Percentiles rank a stretch among this genome's conserved stretches.
These are phyloP conservation scores for Erigeron canadensis DNA, from an alignment of 129 eudicot genomes.

Conservation along the genomic window DNA sequence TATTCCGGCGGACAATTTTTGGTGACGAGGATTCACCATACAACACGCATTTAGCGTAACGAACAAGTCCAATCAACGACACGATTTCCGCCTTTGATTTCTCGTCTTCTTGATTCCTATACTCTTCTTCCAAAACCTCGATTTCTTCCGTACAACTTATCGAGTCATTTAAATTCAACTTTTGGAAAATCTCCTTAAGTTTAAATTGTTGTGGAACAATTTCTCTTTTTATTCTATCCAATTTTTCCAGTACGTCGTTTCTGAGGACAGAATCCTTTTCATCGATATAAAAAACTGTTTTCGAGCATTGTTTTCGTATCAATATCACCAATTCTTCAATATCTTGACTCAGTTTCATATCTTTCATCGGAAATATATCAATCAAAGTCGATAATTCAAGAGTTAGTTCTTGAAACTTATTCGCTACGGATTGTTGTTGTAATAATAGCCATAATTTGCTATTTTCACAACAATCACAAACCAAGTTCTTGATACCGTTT, in stretches of 20 bases:
- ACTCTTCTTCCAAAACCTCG: constrained; percentile 75
- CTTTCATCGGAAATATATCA: constrained; percentile 66
- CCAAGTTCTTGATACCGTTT: constrained; percentile 54
- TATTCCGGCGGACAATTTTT: constrained; percentile 27
- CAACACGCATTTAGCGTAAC: constrained; percentile 81
- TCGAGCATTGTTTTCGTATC: constrained; percentile 63
- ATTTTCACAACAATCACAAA: constrained; percentile 61
- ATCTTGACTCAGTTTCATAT: constrained; percentile 55
- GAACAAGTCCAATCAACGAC: constrained; percentile 80
- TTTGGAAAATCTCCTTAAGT: constrained; percentile 47
- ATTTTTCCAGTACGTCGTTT: constrained; percentile 40
- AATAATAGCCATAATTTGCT: constrained; percentile 78
- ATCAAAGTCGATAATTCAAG: constrained; percentile 72
- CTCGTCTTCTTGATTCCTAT: constrained; percentile 58
- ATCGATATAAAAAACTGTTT: constrained; percentile 34
- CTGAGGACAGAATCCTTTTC: constrained; percentile 41
- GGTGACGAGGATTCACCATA: constrained; percentile 80
- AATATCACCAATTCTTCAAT: constrained; percentile 53
- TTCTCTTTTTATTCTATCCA: constrained; percentile 58
- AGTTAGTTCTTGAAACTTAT: constrained; percentile 53
- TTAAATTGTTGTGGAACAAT: constrained; percentile 67
- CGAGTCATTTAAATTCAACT: constrained; percentile 52
- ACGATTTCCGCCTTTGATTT: constrained; percentile 49
- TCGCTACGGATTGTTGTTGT: constrained; percentile 52
- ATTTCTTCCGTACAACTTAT: constrained; percentile 61